Evolutionary conservation across 1,284 basidiomycete genomes (phyloP).

Genomic region (Cutaneotrichosporon daszewskae): DNA sequence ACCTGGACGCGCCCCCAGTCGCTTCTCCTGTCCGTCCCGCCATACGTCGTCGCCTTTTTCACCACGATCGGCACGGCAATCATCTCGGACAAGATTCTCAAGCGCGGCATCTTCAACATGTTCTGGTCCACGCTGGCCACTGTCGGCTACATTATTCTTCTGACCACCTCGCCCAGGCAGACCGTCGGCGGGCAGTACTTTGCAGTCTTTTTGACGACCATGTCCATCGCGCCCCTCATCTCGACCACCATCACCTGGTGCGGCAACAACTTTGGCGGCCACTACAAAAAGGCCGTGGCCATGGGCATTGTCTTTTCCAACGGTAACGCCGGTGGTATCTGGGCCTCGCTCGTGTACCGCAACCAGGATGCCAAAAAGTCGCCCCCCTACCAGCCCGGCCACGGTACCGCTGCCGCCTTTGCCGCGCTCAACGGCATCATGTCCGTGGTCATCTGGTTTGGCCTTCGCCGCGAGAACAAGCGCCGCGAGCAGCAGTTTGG

Average conservation of each 20-base stretch:
- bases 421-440: slow-evolving; percentile 35
- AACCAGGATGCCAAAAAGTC: slow-evolving; percentile 25
- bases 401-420: slow-evolving; percentile 46
- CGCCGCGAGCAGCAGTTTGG: slow-evolving; percentile 44
- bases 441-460: slow-evolving; percentile 38
- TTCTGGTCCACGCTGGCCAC: slow-evolving; percentile 45
- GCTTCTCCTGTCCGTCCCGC: slow-evolving; percentile 45
- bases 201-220: slow-evolving; percentile 48
- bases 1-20: slow-evolving; percentile 44
- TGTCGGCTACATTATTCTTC: slow-evolving; percentile 46
- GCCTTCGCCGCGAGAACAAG: slow-evolving; percentile 42
- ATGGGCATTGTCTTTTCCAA: slow-evolving; percentile 51
- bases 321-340: slow-evolving; percentile 51
- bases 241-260: slow-evolving; percentile 49
- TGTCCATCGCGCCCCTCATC: slow-evolving; percentile 46
- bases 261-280: slow-evolving; percentile 46
- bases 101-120: slow-evolving; percentile 48
- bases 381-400: slow-evolving; percentile 40
- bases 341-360: slow-evolving; percentile 47
- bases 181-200: slow-evolving; percentile 45
- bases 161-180: slow-evolving; percentile 4
- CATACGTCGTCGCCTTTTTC: slow-evolving; percentile 51
- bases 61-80: slow-evolving; percentile 48
- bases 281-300: slow-evolving; percentile 46
- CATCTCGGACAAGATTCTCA: slow-evolving; percentile 43